Base-by-base conservation (phyloP, 257 asterid species). In the Leptodermis oblonga region DNA sequence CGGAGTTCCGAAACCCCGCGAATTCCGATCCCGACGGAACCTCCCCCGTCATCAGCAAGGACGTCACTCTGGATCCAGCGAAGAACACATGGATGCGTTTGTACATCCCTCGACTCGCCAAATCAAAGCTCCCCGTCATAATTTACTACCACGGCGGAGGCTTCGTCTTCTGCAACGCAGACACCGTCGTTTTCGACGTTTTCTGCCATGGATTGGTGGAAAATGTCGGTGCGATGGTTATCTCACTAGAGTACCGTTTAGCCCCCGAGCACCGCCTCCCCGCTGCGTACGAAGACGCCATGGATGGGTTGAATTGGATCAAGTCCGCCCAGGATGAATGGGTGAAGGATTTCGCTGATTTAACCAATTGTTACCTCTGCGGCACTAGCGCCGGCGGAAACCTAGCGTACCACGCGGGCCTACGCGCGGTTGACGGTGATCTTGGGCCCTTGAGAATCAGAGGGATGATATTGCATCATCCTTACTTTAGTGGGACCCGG, bases 61-160 rank as follows among this genome's bases (percentile, higher is more conserved):
- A 86, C 49, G 73, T 84, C 4, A 34, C 45, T 1, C 80, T 86
- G 13, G 70, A 82, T 71, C 62, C 74, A 17, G 36, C 2, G 28
- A 84, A 74, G 1, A 73, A 75, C 18, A 84, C 89, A 0, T 84
- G 87, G 89, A 55, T 76, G n/a, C 85, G 92, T 0, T 25, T 86
- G 9, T 86, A 84, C 46, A 31, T 82, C 0, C 91, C 88, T 3
- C 65, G 63, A 31, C 53, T 70, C 11, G 67, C 62, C 70, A 25
- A 41, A 7, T 18, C 62, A 36, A 86, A 86, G 48, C 73, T 81
- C 20, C 88, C 91, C 8, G 62, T 86, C 10, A 74, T 83, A 13
- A 6, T 86, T 0, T 86, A 81, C 78, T 79, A 73, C 26, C 91
- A 86, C 70, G 91, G 88, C 6, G 83, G 91, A 9, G 88, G 91